Base-by-base conservation (phyloP, 345 rosid species). In the Brassica nigra region DNA sequence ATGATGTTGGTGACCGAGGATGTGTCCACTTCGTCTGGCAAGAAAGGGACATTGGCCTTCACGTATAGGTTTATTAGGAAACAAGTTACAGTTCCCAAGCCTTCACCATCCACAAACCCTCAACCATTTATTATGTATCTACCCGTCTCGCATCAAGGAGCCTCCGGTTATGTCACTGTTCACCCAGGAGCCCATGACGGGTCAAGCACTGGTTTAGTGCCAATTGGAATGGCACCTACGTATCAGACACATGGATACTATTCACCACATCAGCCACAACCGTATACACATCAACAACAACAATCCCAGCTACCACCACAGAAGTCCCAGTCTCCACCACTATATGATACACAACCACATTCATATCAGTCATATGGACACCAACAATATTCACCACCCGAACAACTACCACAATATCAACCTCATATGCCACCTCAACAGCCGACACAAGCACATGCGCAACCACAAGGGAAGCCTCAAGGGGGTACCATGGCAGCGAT, bases 31-130 rank as follows among this genome's bases (percentile, higher is more conserved):
- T 82, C 92, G 0, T 87, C 87, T 0, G 92, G 89, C 27, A 89
- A 80, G 4, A 86, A 83, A 77, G 96, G 97, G 18, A 86, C 81
- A 23, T 27, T 92, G 14, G 76, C 44, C 20, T 87, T 92, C 62
- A 86, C 87, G 39, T 92, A 57, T 76, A 87, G 73, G 80, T 86
- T 92, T 29, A 16, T 74, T 16, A 4, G 0, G 9, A 33, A 67
- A 8, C 71, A 67, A 67, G 71, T 11, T 39, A 36, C 33, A 6
- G 31, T 29, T 49, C 11, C 54, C 15, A 61, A 62, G 31, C 84
- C 65, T 61, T 28, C 30, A 18, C 30, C 54, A 18, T 18, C 70
- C 6, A 36, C 16, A 44, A 47, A 7, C 9, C 59, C 72, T 4
- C 72, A 42, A 68, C 72, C 59, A 2, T 44, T 9, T 68, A 20